Base-by-base conservation (phyloP, 1,284 basidiomycete genomes). In the Veloboletus limbatus region DNA sequence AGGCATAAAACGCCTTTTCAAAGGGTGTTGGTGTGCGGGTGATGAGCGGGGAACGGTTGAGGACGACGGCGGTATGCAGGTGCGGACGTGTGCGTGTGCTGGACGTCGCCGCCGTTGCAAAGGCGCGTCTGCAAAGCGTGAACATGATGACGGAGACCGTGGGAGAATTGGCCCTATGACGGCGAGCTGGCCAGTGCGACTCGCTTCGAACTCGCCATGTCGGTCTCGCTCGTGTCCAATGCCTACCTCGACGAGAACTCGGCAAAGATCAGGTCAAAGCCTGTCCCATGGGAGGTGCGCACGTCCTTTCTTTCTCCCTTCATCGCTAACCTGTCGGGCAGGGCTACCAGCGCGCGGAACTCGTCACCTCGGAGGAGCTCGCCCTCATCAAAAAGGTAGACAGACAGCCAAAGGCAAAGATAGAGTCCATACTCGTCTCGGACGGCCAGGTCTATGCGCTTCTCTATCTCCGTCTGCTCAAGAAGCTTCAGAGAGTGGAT, bases 291-390 rank as follows among this genome's bases (percentile, higher is more conserved):
- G 95, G 95, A 97, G 83, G 93, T 95, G 49, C 17, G 45, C 31
- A 11, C 35, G 20, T 10, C 43, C 31, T n/a, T 24, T 40, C 41
- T 43, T 2, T 2, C n/a, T n/a, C 53, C 40, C 53, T 46, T 31
- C 34, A 53, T 53, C 49, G 45, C 54, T 47, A 40, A 51, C 35
- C 2, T n/a, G 21, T 21, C 36, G 35, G 36, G 20, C 60, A 91
- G 88, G 94, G 91, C 53, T 98, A 98, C 72, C 94, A 97, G 72
- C 88, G 96, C 52, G 94, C 93, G 38, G 93, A 88, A 49, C 81
- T 96, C 36, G 82, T 98, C 58, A 91, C 90, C 16, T 75, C 80
- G 10, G 92, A 97, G 48, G 95, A 98, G 68, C 81, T 97, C 34
- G 73, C 79, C n/a, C 80, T 92, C 59, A 86, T 99, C 63, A 94